Evolutionary conservation across 257 asterid genomes (phyloP).

Genomic region (Nicotiana knightiana): DNA sequence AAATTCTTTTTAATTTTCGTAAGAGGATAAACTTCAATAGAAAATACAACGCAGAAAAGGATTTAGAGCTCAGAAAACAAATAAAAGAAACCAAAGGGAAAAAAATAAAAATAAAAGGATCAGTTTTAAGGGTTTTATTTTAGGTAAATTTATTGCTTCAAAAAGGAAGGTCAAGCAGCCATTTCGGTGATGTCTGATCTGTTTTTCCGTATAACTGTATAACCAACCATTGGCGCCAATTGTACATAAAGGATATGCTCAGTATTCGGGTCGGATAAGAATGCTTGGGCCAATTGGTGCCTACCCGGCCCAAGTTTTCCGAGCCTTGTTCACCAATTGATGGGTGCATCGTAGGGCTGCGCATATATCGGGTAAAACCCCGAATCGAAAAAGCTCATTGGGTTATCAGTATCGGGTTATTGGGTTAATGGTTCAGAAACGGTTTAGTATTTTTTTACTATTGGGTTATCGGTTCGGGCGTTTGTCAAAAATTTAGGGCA

Average conservation of each 20-base stretch:
- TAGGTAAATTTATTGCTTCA: not conserved
- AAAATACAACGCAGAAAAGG: not conserved
- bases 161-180: not conserved
- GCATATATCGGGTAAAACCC: no score
- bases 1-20: not conserved
- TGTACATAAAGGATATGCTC: not conserved
- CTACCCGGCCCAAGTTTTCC: not conserved
- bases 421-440: no score
- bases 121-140: slow-evolving; percentile 6
- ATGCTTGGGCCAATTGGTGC: not conserved
- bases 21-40: not conserved
- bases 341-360: no score
- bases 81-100: not conserved
- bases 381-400: no score
- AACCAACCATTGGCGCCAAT: slow-evolving; percentile 7
- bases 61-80: slow-evolving; percentile 1
- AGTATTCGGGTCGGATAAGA: not conserved
- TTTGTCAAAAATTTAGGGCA: no score
- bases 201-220: not conserved
- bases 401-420: no score
- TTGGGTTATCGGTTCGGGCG: no score
- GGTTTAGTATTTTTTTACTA: no score
- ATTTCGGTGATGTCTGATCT: not conserved
- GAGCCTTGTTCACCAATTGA: no score
- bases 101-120: not conserved